These are phyloP conservation scores for Penstemon barbatus DNA, from an alignment of 257 asterid species.

Conservation along the genomic window DNA sequence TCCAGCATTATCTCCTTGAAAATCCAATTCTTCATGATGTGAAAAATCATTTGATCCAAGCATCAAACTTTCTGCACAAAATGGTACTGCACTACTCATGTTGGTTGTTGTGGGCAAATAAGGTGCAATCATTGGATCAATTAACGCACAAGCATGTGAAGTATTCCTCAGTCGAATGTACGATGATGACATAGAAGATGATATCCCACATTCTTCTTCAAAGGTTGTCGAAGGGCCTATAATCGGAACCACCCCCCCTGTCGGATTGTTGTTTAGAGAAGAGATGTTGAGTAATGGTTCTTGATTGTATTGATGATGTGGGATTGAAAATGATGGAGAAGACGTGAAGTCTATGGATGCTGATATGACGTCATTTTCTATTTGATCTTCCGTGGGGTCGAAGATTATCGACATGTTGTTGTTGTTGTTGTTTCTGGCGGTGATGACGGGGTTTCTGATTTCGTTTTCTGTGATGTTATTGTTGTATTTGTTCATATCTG, in stretches of 20 bases:
- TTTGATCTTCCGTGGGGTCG: constrained; percentile 46
- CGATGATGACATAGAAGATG: constrained; percentile 40
- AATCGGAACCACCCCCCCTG: constrained; percentile 30
- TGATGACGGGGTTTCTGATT: constrained; percentile 11
- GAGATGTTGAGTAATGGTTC: constrained; percentile 40
- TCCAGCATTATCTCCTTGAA: constrained; percentile 63
- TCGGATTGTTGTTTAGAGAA: constrained; percentile 28
- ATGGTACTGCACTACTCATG: constrained; percentile 34
- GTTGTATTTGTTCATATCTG: constrained; percentile 41
- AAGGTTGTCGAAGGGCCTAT: constrained; percentile 44
- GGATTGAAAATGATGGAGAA: constrained; percentile 40
- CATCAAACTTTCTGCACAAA: constrained; percentile 46
- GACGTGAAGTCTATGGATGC: constrained; percentile 75
- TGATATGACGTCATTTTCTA: constrained; percentile 63
- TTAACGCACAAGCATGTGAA: constrained; percentile 41
- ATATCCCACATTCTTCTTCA: constrained; percentile 48
- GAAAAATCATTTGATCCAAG: constrained; percentile 47
- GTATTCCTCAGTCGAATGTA: constrained; percentile 44
- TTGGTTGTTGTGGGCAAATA: constrained; percentile 41
- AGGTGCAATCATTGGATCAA: constrained; percentile 49
- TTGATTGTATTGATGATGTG: constrained; percentile 44
- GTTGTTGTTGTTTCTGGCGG: constrained; percentile 9
- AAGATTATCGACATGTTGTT: constrained; percentile 37
- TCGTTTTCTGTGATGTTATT: constrained; percentile 21
- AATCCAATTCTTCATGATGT: constrained; percentile 57